phyloP scores from a whole-genome alignment of 495 filamentous ascomycete genomes.

The Thozetella sp. region DNA sequence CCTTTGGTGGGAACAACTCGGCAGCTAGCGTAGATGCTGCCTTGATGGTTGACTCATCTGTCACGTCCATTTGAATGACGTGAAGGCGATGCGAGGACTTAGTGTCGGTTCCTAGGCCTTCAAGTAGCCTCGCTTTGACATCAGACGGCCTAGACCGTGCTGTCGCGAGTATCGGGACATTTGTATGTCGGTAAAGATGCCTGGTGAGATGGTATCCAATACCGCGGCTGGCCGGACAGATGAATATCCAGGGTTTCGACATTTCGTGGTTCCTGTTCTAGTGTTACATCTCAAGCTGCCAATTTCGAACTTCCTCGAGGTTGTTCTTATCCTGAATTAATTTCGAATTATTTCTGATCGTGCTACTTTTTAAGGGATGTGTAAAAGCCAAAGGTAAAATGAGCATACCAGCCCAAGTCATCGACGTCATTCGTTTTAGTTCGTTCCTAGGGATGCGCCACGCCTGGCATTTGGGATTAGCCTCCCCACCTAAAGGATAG shows the following conservation, averaged over 20 bases:
- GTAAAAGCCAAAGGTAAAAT: too few species aligned
- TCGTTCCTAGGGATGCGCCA: too few species aligned
- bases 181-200: conserved; percentile 64
- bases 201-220: conserved; percentile 73
- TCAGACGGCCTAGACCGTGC: conserved; percentile 62
- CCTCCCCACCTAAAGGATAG: too few species aligned
- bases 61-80: conserved; percentile 26
- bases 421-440: too few species aligned
- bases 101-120: conserved; percentile 29
- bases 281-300: too few species aligned
- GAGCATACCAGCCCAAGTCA: too few species aligned
- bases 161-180: conserved; percentile 72
- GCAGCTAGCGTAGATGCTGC: conserved; percentile 39
- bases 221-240: conserved; percentile 73
- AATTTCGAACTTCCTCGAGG: too few species aligned
- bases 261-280: too few species aligned
- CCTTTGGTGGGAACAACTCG: conserved; percentile 44
- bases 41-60: conserved; percentile 50
- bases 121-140: conserved; percentile 46
- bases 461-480: too few species aligned
- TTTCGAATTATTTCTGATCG: too few species aligned
- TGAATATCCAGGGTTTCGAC: conserved; percentile 38
- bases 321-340: too few species aligned
- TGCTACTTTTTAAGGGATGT: too few species aligned
- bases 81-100: conserved; percentile 19